Evolutionary conservation across 495 filamentous ascomycete genomes (phyloP).

Genomic region (Trichoderma erinaceum): DNA sequence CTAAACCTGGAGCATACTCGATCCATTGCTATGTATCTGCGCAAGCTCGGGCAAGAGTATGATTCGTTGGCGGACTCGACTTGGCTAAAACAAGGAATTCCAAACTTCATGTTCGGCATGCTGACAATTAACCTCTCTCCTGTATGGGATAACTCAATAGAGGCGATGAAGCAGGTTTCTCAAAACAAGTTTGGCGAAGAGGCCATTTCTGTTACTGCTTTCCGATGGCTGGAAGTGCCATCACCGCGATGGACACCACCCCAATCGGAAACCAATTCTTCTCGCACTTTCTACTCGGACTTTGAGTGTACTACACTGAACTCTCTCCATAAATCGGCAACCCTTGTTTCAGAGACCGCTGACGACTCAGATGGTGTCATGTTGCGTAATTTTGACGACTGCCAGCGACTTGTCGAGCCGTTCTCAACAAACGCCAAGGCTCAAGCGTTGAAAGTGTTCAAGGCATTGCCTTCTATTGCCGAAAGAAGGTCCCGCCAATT

Average conservation of each 20-base stretch:
- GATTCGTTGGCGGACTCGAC: constrained; percentile 46
- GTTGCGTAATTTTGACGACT: constrained; percentile 42
- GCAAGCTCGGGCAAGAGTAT: constrained; percentile 62
- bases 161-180: constrained; percentile 67
- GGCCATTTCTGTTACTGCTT: constrained; percentile 63
- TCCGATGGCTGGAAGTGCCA: constrained; percentile 68
- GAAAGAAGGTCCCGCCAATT: constrained; percentile 80
- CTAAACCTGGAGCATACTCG: constrained; percentile 68
- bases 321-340: constrained; percentile 45
- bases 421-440: constrained; percentile 48
- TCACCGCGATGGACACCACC: constrained; percentile 40
- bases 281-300: constrained; percentile 42
- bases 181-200: constrained; percentile 65
- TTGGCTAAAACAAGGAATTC: constrained; percentile 66
- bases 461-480: constrained; percentile 63
- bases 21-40: constrained; percentile 72
- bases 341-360: constrained; percentile 33
- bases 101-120: constrained; percentile 81
- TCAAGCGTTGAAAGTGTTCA: constrained; percentile 75
- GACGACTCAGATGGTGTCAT: constrained; percentile 42
- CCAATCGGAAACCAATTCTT: constrained; percentile 21
- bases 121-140: constrained; percentile 76
- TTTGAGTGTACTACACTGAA: constrained; percentile 78
- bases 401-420: constrained; percentile 37
- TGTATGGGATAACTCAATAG: constrained; percentile 76